Conservation (phyloP, 805 yeast genomes). For the Teunomyces panamensis region DNA sequence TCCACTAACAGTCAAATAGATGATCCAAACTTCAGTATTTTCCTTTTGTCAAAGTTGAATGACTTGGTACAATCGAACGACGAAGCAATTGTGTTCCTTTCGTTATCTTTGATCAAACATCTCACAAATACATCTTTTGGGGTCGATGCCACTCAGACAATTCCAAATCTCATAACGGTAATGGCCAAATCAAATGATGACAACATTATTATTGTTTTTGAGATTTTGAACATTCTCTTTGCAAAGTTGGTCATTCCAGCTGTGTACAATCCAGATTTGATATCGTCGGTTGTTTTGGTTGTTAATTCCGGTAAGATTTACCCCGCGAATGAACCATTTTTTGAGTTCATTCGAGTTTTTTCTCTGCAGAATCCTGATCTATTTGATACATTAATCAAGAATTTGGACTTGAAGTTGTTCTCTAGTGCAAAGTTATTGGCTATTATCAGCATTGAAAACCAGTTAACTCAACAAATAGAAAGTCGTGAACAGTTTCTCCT, state of each 20-base stretch:
- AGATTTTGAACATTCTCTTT: not conserved
- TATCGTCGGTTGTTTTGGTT: not conserved
- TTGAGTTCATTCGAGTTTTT: conserved; percentile 5
- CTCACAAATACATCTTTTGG: conserved; percentile 8
- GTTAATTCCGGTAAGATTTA: not conserved
- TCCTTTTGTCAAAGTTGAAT: conserved; percentile 17
- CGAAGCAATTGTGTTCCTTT: conserved; percentile 12
- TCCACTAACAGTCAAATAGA: conserved; percentile 9
- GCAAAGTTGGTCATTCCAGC: not conserved
- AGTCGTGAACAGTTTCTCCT: conserved; percentile 28
- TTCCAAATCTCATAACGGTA: conserved; percentile 4
- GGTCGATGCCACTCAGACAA: conserved; percentile 3
- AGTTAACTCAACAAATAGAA: conserved; percentile 17
- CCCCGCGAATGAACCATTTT: not conserved
- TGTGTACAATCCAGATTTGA: not conserved
- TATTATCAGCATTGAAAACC: conserved; percentile 21
- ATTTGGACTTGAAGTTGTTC: conserved; percentile 17
- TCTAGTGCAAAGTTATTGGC: conserved; percentile 32
- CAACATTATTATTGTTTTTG: not conserved
- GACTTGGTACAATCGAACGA: conserved; percentile 26
- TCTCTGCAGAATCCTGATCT: conserved; percentile 6
- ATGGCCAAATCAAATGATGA: not conserved
- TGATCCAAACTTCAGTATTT: conserved; percentile 12
- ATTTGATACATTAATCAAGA: conserved; percentile 6
- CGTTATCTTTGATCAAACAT: conserved; percentile 6